Conservation (phyloP, 306 rosid genomes). For the Calophaca sinica region DNA sequence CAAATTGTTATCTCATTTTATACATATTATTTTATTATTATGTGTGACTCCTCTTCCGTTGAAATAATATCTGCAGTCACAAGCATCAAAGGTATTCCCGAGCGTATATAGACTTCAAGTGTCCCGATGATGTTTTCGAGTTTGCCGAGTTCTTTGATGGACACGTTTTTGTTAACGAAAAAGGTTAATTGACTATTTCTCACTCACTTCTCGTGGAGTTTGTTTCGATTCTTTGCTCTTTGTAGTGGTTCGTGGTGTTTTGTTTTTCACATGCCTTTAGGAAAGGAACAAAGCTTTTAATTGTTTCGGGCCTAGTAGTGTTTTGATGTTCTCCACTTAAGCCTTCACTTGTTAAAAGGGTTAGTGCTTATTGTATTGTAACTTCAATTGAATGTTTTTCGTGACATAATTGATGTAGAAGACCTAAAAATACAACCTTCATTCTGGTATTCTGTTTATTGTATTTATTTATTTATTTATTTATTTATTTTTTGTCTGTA, state of each 20-base stretch:
- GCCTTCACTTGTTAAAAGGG: background rate
- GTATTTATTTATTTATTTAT: no score
- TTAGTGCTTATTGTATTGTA: no score
- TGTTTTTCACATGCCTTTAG: no score
- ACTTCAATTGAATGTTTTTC: no score
- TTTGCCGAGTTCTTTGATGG: constrained; percentile 87
- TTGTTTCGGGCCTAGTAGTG: background rate
- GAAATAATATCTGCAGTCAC: constrained; percentile 65
- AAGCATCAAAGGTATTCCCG: constrained; percentile 80
- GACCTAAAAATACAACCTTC: no score
- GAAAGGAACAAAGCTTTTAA: background rate
- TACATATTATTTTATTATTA: background rate
- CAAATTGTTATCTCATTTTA: background rate
- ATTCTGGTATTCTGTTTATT: no score
- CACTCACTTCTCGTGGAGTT: background rate
- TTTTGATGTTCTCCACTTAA: no score
- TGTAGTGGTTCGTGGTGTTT: no score
- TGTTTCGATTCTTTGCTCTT: background rate
- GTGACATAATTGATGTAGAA: no score
- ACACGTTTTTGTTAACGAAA: constrained; percentile 91
- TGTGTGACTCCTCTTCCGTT: constrained; percentile 1
- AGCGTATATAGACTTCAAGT: constrained; percentile 81
- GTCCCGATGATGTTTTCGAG: constrained; percentile 78
- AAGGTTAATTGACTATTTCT: constrained; percentile 55
- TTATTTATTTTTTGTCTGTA: background rate